phyloP scores from a whole-genome alignment of 2,329 filamentous ascomycete species.

The Cryphonectria naterciae region DNA sequence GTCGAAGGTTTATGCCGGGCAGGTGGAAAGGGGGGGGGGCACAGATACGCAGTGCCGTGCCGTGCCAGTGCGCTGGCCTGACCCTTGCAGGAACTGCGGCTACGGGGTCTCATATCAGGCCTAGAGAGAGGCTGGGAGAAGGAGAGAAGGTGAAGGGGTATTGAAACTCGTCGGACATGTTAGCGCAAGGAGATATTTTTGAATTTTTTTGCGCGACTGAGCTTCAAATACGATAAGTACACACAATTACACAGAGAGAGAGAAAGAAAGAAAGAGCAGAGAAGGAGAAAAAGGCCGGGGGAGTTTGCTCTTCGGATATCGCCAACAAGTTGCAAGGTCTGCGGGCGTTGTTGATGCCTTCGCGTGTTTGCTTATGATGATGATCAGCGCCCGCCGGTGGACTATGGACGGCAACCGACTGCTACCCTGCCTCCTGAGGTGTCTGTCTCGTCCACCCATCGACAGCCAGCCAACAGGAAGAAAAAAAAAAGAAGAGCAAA shows the following conservation, averaged over 20 bases:
- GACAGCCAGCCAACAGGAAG: background rate
- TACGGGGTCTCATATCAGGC: background rate
- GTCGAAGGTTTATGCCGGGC: background rate
- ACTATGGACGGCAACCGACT: background rate
- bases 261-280: background rate
- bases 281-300: background rate
- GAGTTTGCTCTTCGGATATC: background rate
- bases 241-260: background rate
- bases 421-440: background rate
- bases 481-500: no score
- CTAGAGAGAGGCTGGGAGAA: background rate
- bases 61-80: background rate
- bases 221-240: background rate
- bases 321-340: background rate
- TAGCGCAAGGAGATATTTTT: background rate
- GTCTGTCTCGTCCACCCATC: background rate
- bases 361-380: background rate
- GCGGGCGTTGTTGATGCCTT: background rate
- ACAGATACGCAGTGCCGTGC: background rate
- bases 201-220: background rate
- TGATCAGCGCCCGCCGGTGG: background rate
- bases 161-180: slow-evolving; percentile 1
- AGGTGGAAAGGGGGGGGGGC: no score
- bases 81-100: background rate
- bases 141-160: background rate